Conservation (phyloP, 2,329 filamentous ascomycete genomes). For the Claviceps sp. region DNA sequence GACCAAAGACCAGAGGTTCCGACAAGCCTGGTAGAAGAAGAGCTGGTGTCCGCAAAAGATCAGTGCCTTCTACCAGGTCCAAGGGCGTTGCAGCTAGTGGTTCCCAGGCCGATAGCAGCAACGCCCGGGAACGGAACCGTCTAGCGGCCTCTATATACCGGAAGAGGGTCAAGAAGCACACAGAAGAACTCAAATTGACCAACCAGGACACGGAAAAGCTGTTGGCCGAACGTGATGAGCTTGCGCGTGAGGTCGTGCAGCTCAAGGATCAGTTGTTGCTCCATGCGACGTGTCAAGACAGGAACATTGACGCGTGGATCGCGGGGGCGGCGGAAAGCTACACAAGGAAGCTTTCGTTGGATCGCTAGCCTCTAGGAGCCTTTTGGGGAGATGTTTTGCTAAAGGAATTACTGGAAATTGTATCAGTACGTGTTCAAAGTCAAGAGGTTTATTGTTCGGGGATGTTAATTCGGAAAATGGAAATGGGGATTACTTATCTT, state of each 20-base stretch:
- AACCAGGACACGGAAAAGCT: background rate
- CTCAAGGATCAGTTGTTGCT: slow-evolving; percentile 4
- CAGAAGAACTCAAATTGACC: background rate
- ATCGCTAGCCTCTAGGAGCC: background rate
- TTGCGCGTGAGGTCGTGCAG: slow-evolving; percentile 1
- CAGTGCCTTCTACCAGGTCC: background rate
- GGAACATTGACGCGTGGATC: slow-evolving; percentile 3
- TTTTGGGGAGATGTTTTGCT: background rate
- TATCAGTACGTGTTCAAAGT: background rate
- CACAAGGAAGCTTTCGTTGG: background rate
- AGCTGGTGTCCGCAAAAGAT: no score
- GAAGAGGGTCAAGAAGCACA: background rate
- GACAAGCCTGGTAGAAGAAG: no score
- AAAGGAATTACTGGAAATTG: no score
- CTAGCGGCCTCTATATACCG: slow-evolving; percentile 2
- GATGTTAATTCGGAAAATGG: no score
- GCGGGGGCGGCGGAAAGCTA: background rate
- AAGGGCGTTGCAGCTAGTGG: background rate
- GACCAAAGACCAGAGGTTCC: no score
- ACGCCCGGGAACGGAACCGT: slow-evolving; percentile 2
- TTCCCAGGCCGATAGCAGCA: background rate
- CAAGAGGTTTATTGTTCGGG: no score
- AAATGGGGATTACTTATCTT: no score
- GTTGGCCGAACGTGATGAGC: background rate
- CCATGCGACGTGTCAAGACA: background rate